Evolutionary conservation across 2,329 filamentous ascomycete genomes (phyloP), one percentile per base, ranked within the genome.

Genomic region (Arachnomyces sp.): DNA sequence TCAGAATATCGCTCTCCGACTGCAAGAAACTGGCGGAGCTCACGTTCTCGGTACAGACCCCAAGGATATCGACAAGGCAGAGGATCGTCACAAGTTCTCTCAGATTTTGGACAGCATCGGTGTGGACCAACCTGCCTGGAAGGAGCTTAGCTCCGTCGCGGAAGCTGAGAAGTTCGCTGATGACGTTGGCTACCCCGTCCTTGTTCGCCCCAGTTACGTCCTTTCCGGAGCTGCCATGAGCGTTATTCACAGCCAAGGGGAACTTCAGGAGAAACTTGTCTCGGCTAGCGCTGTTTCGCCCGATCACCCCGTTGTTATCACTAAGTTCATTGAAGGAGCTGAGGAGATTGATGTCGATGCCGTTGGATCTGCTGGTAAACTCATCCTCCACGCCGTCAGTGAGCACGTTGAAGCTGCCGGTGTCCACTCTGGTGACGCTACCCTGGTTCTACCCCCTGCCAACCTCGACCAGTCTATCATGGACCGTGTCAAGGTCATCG

Each of bases 141-240:
- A 94, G 67, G 92, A 98, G 64, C 79, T 96, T 30, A 94, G 84
- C 20, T 95, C 86, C 12, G 85, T 90, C 46, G 70, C 82, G 46
- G 92, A 85, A 14, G 92, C 89, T n/a, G 82, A 89, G 68, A 70
- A 76, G 47, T 98, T 96, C 54, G 89, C 88, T 37, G 71, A 86
- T 9, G 70, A 79, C 52, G 92, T 96, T 47, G 81, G 82, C 49
- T 98, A 95, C 67, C 92, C 92, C 13, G 92, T 98, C 31, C 79
- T 98, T 37, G 90, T 96, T 49, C 86, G 92, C 45, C 92, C 92
- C 36, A 86, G 79, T 54, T 98, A 98, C 63, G 92, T 98, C 40
- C 81, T 98, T 36, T 96, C 92, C 28, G 92, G 92, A 62, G 92
- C 92, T 52, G 92, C 92, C 58, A 98, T 98, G 92, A 96, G 87